Percentiles rank a stretch among this genome's conserved stretches.
Conservation (phyloP, 179 eudicot species). For the Gypsophila paniculata region DNA sequence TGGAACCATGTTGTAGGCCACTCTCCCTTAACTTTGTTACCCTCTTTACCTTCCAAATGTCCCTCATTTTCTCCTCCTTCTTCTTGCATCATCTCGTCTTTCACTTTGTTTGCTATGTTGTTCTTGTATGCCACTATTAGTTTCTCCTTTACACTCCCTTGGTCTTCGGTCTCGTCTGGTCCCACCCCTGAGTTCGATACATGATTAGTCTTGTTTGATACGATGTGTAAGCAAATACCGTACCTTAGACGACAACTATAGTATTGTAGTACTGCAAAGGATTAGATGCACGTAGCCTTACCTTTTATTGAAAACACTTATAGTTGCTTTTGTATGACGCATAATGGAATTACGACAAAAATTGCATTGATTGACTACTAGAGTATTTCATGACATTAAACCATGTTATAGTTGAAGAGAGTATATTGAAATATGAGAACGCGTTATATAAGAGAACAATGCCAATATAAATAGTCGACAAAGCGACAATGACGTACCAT, state of each 20-base stretch:
- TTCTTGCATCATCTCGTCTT: conserved; percentile 34
- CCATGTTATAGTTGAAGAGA: no score
- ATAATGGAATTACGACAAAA: no score
- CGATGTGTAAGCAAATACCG: no score
- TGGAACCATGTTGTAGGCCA: conserved; percentile 88
- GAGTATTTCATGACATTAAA: no score
- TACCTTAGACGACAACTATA: no score
- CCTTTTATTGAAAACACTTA: no score
- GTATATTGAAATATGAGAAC: not conserved
- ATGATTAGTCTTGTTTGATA: no score
- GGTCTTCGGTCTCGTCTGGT: conserved; percentile 51
- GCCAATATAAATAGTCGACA: no score
- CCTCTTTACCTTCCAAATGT: conserved; percentile 15
- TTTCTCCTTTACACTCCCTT: conserved; percentile 40
- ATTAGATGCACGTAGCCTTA: no score
- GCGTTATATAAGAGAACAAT: not conserved
- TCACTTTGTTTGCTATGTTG: conserved; percentile 42
- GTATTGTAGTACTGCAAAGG: no score
- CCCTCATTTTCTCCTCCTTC: not conserved
- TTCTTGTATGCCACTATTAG: conserved; percentile 47
- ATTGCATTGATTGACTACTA: no score
- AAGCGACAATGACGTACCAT: conserved; percentile 41
- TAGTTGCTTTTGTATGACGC: no score
- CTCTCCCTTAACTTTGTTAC: conserved; percentile 16
- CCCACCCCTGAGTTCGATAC: conserved; percentile 42